Percentiles rank a stretch among this genome's conserved stretches.
Evolutionary conservation across 306 rosid species (phyloP).

Genomic region (Cucumis melo): DNA sequence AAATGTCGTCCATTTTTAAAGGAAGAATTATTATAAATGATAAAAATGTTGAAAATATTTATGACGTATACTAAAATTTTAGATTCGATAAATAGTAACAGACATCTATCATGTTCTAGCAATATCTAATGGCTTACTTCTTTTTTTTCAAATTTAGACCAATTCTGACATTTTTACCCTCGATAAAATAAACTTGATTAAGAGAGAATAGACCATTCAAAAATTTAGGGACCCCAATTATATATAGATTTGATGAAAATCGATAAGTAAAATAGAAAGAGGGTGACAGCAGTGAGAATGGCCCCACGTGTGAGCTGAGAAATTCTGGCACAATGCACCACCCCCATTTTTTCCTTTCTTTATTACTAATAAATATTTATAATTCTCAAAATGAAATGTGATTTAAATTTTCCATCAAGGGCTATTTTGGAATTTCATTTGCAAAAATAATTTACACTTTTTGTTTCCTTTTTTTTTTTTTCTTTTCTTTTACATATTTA

Average conservation of each 20-base stretch:
- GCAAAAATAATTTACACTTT: not conserved
- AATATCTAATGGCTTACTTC: too few species aligned
- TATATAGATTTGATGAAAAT: not conserved
- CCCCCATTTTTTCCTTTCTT: not conserved
- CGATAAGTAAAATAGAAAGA: not conserved
- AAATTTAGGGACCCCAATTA: not conserved
- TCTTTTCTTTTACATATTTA: too few species aligned
- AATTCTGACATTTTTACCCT: too few species aligned
- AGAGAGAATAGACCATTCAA: not conserved
- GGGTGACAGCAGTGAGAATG: not conserved
- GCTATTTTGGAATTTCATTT: not conserved
- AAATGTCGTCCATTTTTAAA: too few species aligned
- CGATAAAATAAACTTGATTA: not conserved
- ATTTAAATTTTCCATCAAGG: not conserved
- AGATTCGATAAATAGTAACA: too few species aligned
- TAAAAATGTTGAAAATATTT: too few species aligned
- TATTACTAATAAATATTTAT: not conserved
- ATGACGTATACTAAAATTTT: too few species aligned
- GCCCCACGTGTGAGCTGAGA: not conserved
- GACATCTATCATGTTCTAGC: too few species aligned
- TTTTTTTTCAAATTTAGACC: too few species aligned
- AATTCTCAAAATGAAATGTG: not conserved
- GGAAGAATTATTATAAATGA: too few species aligned
- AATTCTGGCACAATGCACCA: constrained; percentile 7
- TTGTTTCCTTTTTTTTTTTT: not conserved